Evolutionary conservation across 768 basidiomycete species (phyloP).

Genomic region (Ramaria sp.): DNA sequence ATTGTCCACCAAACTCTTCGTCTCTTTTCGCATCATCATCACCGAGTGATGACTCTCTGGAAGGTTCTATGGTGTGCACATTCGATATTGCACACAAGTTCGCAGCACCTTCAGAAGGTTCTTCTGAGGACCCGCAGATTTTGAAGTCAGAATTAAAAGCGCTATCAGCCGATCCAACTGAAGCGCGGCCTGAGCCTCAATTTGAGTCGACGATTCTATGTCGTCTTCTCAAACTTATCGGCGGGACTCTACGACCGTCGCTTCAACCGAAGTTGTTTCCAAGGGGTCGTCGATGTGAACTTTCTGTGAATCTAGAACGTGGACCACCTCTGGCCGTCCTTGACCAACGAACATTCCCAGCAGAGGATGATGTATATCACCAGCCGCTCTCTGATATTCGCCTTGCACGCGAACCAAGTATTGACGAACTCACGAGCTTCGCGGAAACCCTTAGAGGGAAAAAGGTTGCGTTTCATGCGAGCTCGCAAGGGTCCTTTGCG

Average conservation of each 20-base stretch:
- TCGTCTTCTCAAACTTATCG: conserved; percentile 48
- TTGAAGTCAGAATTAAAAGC: neutral
- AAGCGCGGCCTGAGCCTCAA: conserved; percentile 25
- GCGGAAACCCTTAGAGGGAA: conserved; percentile 75
- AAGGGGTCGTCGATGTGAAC: conserved; percentile 50
- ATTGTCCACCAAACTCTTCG: conserved; percentile 12
- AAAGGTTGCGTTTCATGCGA: conserved; percentile 75
- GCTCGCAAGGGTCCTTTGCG: conserved; percentile 80
- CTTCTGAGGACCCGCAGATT: conserved; percentile 10
- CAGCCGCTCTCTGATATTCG: conserved; percentile 38
- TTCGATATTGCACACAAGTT: conserved; percentile 50
- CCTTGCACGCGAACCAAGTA: conserved; percentile 58
- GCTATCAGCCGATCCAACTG: neutral
- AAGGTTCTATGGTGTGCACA: conserved; percentile 38
- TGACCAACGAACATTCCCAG: conserved; percentile 26
- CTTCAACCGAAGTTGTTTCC: conserved; percentile 30
- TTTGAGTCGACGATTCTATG: conserved; percentile 46
- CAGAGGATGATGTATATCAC: conserved; percentile 35
- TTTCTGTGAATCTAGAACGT: conserved; percentile 52
- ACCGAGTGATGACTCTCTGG: conserved; percentile 19
- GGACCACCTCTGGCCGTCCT: conserved; percentile 36
- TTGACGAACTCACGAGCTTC: conserved; percentile 71
- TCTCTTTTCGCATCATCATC: conserved; percentile 15
- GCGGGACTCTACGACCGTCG: conserved; percentile 28
- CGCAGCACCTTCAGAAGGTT: conserved; percentile 4